These are phyloP conservation scores for Thinopyrum elongatum DNA, from an alignment of 176 grass and related monocot species.

Conservation along the genomic window DNA sequence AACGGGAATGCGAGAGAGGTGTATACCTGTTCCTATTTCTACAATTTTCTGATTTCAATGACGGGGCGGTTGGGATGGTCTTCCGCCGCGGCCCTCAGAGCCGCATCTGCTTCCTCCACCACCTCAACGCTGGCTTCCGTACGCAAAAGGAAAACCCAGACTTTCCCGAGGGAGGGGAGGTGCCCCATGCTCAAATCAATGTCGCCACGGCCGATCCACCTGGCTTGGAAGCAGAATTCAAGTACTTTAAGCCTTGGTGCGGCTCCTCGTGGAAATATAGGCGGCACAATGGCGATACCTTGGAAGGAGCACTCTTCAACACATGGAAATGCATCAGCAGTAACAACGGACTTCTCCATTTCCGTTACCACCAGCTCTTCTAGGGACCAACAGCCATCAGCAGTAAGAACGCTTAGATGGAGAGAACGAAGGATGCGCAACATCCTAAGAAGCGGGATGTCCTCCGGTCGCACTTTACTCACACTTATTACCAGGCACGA, in stretches of 20 bases:
- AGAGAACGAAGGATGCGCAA: background rate
- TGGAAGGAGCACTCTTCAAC: fast-evolving
- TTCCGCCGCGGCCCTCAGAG: background rate
- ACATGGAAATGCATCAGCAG: background rate
- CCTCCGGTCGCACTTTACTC: background rate
- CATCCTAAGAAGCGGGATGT: background rate
- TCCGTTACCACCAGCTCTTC: too few relatives aligned
- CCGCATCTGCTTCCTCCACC: background rate
- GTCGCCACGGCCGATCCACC: background rate
- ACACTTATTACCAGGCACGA: fast-evolving
- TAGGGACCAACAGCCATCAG: fast-evolving
- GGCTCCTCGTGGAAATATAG: background rate
- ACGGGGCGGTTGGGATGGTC: too few relatives aligned
- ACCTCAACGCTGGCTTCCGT: fast-evolving
- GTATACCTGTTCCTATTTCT: too few relatives aligned
- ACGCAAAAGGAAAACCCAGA: fast-evolving
- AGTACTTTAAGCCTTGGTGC: background rate
- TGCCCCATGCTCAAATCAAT: background rate
- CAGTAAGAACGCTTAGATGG: fast-evolving
- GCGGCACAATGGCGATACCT: background rate
- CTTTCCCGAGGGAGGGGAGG: background rate
- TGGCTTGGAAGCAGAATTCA: fast-evolving
- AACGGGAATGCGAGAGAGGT: too few relatives aligned
- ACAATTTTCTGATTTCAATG: fast-evolving
- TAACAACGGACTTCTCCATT: too few relatives aligned